These are phyloP conservation scores for Penicillium canescens DNA, from an alignment of 495 filamentous ascomycete species.

Conservation along the genomic window DNA sequence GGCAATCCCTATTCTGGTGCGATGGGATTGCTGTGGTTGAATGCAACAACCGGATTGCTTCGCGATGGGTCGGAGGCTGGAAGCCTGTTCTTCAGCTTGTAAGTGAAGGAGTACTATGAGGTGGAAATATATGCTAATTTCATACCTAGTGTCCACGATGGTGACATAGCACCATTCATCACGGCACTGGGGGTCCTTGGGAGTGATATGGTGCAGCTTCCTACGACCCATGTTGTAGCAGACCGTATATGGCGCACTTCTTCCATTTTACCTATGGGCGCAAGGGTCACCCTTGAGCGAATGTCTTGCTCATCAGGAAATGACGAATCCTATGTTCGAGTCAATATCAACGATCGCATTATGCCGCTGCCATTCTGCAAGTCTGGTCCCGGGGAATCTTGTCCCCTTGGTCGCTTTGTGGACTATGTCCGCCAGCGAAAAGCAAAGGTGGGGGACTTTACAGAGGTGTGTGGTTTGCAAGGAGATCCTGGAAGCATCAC, in stretches of 20 bases:
- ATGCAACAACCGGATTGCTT: constrained; percentile 56
- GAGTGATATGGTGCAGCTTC: constrained; percentile 44
- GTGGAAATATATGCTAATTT: not conserved
- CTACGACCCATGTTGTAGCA: constrained; percentile 37
- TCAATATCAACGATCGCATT: constrained; percentile 61
- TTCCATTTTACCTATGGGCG: constrained; percentile 59
- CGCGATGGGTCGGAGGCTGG: constrained; percentile 47
- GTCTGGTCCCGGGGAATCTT: constrained; percentile 53
- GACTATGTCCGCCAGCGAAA: constrained; percentile 35
- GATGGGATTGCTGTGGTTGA: constrained; percentile 65
- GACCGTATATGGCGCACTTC: constrained; percentile 55
- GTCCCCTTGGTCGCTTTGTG: constrained; percentile 47
- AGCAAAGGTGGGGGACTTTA: constrained; percentile 32
- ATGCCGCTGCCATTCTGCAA: constrained; percentile 51
- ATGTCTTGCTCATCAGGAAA: constrained; percentile 38
- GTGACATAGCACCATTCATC: constrained; percentile 58
- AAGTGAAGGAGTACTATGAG: constrained; percentile 17
- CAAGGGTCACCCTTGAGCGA: constrained; percentile 56
- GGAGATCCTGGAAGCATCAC: constrained; percentile 27
- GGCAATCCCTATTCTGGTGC: constrained; percentile 56
- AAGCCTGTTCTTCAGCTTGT: constrained; percentile 60
- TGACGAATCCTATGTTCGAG: constrained; percentile 42
- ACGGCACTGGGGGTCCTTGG: constrained; percentile 54
- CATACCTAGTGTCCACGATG: constrained; percentile 54
- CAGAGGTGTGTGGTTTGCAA: constrained; percentile 30